Conservation (phyloP, 169 alveolate species). For the Plasmodium coatneyi region DNA sequence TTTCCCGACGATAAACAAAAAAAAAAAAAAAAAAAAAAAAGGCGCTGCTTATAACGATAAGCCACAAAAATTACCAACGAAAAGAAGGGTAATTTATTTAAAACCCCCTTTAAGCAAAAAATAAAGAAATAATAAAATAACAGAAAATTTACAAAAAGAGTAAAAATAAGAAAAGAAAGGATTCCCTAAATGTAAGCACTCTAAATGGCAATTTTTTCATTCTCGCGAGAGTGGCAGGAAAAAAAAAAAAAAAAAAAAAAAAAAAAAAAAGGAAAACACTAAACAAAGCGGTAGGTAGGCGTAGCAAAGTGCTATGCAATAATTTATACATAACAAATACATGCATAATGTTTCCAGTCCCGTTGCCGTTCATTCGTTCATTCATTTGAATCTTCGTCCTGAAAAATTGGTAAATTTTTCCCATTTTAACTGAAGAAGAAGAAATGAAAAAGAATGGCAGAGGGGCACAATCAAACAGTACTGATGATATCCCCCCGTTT, state of each 20-base stretch:
- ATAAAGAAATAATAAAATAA: no score
- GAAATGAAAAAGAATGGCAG: neutral
- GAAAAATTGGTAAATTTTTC: neutral
- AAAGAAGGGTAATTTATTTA: no score
- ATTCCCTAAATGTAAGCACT: no score
- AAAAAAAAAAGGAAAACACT: neutral
- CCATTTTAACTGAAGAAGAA: neutral
- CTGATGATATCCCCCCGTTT: neutral
- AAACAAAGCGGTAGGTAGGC: neutral
- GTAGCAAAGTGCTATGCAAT: neutral
- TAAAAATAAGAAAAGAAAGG: no score
- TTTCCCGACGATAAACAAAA: no score
- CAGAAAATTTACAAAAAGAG: no score
- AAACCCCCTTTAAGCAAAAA: no score
- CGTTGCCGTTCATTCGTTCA: neutral
- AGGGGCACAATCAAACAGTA: neutral
- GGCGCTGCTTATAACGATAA: no score
- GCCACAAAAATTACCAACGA: no score
- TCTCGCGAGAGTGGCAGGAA: no score
- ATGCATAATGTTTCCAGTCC: neutral
- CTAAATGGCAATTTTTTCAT: no score
- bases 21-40: no score
- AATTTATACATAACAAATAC: neutral
- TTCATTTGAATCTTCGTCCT: neutral
- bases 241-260: neutral